Base-by-base conservation (phyloP, 306 rosid genomes). In the Abrus pulchellus region DNA sequence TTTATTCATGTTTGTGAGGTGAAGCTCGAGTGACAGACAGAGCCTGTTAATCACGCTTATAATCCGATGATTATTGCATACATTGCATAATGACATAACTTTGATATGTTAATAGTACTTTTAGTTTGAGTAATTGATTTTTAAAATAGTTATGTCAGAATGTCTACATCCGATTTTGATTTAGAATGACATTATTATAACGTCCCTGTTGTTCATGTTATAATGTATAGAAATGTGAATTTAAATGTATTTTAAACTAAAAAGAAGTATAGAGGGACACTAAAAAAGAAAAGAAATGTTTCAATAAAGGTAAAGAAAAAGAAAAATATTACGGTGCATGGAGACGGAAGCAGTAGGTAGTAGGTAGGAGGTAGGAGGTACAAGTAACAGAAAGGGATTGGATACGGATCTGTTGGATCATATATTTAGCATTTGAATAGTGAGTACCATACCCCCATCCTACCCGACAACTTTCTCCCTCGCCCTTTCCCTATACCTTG, bases 361-460 rank as follows among this genome's bases (percentile, higher is more conserved):
- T 62, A 63, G 89, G 94, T 87, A 68, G 77, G 76, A 63, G 89
- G 94, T 87, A 68, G 77, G 76, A 68, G 27, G 87, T 85, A 87
- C 81, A 80, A 81, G 89, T 75, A 87, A 84, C 85, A 80, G 83
- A 86, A 87, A 80, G 27, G 68, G 90, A 77, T 84, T 30, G 75
- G 91, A 89, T 86, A 78, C 88, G 83, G 81, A 80, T 82, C 75
- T 57, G 74, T 57, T 53, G 40, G 67, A 72, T 56, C 69, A 53
- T 77, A 72, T 84, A 65, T 69, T 71, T 34, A 54, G 64, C 85
- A 75, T 67, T 82, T 61, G 34, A 62, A 71, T 60, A 76, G 71
- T 69, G 77, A 33, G 60, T 72, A 48, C 63, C 62, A 72, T 84
- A 29, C 56, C 36, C 70, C 86, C 83, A 52, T 47, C 57, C 40